Percentiles rank a stretch among this genome's conserved stretches.
Conservation (phyloP, 2,329 filamentous ascomycete genomes). For the Xylaria hypoxylon region DNA sequence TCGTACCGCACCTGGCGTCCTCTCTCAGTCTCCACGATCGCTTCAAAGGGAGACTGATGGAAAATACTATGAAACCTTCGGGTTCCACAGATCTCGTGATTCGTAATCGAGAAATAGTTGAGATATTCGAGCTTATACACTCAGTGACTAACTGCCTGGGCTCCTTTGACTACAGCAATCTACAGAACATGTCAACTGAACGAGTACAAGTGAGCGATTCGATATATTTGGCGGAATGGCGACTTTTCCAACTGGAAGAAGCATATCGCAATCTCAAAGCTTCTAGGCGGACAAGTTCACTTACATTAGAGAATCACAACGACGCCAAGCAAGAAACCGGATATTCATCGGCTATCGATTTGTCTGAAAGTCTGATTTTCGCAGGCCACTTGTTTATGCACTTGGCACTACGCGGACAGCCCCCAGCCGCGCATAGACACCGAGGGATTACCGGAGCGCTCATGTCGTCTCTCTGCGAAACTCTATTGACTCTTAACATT, state of each 20-base stretch:
- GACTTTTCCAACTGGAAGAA: conserved; percentile 49
- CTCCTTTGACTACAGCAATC: conserved; percentile 49
- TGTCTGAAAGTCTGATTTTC: conserved; percentile 49
- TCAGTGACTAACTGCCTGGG: conserved; percentile 49
- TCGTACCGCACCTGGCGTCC: conserved; percentile 48
- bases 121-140: conserved; percentile 49
- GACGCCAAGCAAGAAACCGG: conserved; percentile 23
- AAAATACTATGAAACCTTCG: conserved; percentile 38
- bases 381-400: conserved; percentile 51
- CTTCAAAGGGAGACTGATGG: conserved; percentile 46
- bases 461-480: conserved; percentile 46
- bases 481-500: conserved; percentile 45
- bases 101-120: conserved; percentile 45
- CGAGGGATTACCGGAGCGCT: conserved; percentile 47
- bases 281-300: conserved; percentile 35
- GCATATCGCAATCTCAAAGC: conserved; percentile 38
- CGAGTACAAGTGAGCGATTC: conserved; percentile 50
- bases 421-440: conserved; percentile 49
- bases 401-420: conserved; percentile 50
- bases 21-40: conserved; percentile 47
- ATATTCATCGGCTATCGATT: conserved; percentile 40
- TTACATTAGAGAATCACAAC: conserved; percentile 34
- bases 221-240: conserved; percentile 50
- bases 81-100: conserved; percentile 42
- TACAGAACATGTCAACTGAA: conserved; percentile 47